Evolutionary conservation across 768 basidiomycete species (phyloP).

Genomic region (Lenzites betulinus): DNA sequence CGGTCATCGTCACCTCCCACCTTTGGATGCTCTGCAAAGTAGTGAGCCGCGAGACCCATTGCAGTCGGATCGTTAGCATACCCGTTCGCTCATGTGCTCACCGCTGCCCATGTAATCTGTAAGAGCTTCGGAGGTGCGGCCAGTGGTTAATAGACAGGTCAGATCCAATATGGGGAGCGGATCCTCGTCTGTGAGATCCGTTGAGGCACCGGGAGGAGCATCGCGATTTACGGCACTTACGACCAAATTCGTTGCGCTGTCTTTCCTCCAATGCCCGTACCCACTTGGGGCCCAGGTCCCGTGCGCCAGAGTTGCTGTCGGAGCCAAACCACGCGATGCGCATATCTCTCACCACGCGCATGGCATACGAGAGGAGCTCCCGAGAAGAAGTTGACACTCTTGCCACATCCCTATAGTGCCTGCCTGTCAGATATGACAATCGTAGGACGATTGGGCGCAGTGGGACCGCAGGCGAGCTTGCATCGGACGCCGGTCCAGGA

Average conservation of each 20-base stretch:
- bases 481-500: constrained; percentile 39
- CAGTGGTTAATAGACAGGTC: constrained; percentile 68
- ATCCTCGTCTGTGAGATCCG: constrained; percentile 47
- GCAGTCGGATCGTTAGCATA: constrained; percentile 35
- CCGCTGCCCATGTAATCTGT: constrained; percentile 75
- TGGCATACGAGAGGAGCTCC: constrained; percentile 71
- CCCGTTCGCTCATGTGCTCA: constrained; percentile 82
- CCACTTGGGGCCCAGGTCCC: constrained; percentile 76
- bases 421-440: constrained; percentile 57
- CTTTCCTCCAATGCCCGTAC: constrained; percentile 61
- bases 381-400: constrained; percentile 67
- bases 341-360: constrained; percentile 75
- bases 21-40: constrained; percentile 69
- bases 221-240: constrained; percentile 37
- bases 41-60: neutral
- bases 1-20: constrained; percentile 76
- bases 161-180: constrained; percentile 71
- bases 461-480: constrained; percentile 31
- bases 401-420: constrained; percentile 68
- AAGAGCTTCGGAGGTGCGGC: constrained; percentile 69
- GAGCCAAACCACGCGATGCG: constrained; percentile 72
- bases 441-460: constrained; percentile 50
- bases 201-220: constrained; percentile 14
- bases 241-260: constrained; percentile 65
- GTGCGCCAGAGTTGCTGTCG: constrained; percentile 63